These are phyloP conservation scores for Wallacemonas collosoma DNA, from an alignment of 208 protist species.

Conservation along the genomic window DNA sequence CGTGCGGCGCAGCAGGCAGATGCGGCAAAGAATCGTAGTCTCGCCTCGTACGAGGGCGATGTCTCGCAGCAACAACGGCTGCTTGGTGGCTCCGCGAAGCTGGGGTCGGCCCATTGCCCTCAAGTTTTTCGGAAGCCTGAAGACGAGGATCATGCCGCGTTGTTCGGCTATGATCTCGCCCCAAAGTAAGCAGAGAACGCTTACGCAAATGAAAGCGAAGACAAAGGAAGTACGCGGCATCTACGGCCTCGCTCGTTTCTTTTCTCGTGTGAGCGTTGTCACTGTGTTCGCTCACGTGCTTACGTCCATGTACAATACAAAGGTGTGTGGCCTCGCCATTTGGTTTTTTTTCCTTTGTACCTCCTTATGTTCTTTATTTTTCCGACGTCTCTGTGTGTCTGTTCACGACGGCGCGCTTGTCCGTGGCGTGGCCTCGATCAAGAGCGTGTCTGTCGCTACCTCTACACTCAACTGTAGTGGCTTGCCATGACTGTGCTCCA, in stretches of 20 bases:
- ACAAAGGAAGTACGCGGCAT: not conserved
- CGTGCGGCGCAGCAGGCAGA: conserved; percentile 14
- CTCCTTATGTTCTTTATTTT: not conserved
- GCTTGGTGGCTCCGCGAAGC: not conserved
- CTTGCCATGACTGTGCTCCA: not conserved
- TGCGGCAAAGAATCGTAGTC: conserved; percentile 1
- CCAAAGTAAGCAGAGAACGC: conserved; percentile 30
- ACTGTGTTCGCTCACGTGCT: not conserved
- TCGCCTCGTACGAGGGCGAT: conserved; percentile 1
- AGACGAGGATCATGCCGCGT: conserved; percentile 56
- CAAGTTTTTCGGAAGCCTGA: conserved; percentile 53
- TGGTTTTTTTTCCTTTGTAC: too few species aligned
- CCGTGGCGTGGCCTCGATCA: not conserved
- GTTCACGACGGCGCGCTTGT: not conserved
- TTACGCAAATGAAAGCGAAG: not conserved
- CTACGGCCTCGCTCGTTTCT: conserved; percentile 1
- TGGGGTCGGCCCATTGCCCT: not conserved
- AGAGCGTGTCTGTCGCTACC: not conserved
- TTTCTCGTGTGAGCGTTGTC: not conserved
- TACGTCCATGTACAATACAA: not conserved
- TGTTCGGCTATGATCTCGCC: conserved; percentile 57
- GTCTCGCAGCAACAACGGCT: conserved; percentile 7
- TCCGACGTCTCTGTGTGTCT: not conserved
- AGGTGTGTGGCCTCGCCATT: not conserved
- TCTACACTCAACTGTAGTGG: not conserved